Conservation (phyloP, 495 filamentous ascomycete species). For the Evernia prunastri region DNA sequence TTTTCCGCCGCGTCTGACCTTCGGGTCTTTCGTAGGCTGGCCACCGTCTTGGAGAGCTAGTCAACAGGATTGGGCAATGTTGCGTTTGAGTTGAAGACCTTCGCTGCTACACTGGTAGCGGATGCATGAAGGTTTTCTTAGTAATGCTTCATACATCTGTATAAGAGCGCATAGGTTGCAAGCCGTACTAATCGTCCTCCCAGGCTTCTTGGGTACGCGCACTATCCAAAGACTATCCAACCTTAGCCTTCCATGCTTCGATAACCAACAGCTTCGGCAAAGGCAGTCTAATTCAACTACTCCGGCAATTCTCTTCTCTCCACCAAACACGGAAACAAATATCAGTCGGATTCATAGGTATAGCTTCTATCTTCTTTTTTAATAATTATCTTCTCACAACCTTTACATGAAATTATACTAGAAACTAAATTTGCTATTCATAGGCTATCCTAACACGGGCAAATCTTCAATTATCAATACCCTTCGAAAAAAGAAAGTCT, state of each 20-base stretch:
- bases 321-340: conserved; percentile 91
- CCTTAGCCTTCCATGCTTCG: conserved; percentile 84
- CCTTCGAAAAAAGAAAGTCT: conserved; percentile 83
- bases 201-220: conserved; percentile 81
- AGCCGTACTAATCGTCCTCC: conserved; percentile 36
- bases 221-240: conserved; percentile 81
- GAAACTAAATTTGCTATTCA: no score
- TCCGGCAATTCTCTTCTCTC: conserved; percentile 88
- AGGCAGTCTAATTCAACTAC: conserved; percentile 63
- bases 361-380: no score
- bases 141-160: conserved; percentile 93
- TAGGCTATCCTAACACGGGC: conserved; percentile 83
- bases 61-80: conserved; percentile 55
- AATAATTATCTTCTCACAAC: no score
- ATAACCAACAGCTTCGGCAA: conserved; percentile 91
- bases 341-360: conserved; percentile 81
- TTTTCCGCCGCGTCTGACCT: conserved; percentile 56
- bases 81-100: conserved; percentile 83
- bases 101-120: conserved; percentile 43
- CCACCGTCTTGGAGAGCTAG: conserved; percentile 73
- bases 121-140: conserved; percentile 80
- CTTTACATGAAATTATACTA: no score
- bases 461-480: conserved; percentile 94
- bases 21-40: conserved; percentile 58
- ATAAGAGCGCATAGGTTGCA: conserved; percentile 11